phyloP scores from a whole-genome alignment of 208 protist species.

The Trypanosoma brucei region DNA sequence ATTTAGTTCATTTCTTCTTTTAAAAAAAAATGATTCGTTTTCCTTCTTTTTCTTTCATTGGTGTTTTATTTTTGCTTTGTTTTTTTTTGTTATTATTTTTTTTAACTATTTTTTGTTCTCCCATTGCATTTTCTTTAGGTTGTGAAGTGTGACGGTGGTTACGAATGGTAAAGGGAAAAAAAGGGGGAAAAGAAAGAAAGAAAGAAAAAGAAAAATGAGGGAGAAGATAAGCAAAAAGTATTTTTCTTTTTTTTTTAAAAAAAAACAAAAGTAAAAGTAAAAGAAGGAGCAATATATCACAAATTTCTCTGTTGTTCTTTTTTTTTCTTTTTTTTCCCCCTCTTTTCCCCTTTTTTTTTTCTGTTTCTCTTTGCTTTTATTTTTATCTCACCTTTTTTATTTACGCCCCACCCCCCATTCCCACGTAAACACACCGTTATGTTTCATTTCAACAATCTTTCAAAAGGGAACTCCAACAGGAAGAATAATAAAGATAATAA shows the following conservation, averaged over 20 bases:
- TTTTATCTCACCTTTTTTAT: constrained; percentile 5
- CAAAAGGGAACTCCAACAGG: not conserved
- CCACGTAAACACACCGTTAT: too few species aligned
- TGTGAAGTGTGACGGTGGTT: not conserved
- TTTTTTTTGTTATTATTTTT: too few species aligned
- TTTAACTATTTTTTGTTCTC: too few species aligned
- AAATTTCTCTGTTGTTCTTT: not conserved
- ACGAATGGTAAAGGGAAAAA: constrained; percentile 11
- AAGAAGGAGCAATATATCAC: constrained; percentile 7
- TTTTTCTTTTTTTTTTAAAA: constrained; percentile 15
- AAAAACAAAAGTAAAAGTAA: constrained; percentile 16
- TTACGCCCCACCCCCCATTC: not conserved
- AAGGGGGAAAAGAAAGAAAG: constrained; percentile 5
- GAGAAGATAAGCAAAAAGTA: constrained; percentile 1
- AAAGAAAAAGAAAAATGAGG: constrained; percentile 9
- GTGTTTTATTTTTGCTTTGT: too few species aligned
- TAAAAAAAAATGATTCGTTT: constrained; percentile 14
- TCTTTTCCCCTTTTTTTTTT: not conserved
- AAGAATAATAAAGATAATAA: not conserved
- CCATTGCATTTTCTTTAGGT: too few species aligned
- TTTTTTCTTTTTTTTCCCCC: too few species aligned
- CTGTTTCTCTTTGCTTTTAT: constrained; percentile 16
- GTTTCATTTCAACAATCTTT: too few species aligned
- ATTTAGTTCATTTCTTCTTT: not conserved
- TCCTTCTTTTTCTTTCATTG: not conserved